Evolutionary conservation across 2,329 filamentous ascomycete genomes (phyloP).

Genomic region (Didymella exigua): DNA sequence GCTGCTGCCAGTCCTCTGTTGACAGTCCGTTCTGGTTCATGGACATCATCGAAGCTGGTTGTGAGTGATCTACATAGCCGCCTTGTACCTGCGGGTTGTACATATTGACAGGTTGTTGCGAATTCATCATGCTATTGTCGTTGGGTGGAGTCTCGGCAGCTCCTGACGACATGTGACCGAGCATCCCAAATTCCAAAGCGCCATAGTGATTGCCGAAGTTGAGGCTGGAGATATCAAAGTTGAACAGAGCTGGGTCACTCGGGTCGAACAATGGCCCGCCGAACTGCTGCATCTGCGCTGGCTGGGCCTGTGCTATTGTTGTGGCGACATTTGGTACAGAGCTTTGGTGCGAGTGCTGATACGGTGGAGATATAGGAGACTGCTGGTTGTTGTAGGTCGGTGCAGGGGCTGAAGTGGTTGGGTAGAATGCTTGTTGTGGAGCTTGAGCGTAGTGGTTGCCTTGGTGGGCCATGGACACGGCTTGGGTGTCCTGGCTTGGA

Average conservation of each 20-base stretch:
- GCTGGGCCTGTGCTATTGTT: conserved; percentile 47
- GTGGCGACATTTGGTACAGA: conserved; percentile 56
- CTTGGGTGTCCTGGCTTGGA: conserved; percentile 33
- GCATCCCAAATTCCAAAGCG: conserved; percentile 92
- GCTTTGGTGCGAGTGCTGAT: conserved; percentile 59
- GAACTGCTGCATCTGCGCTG: conserved; percentile 53
- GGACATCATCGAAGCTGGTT: conserved; percentile 38
- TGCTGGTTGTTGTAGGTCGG: conserved; percentile 68
- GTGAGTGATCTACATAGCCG: conserved; percentile 32
- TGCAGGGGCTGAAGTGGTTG: conserved; percentile 46
- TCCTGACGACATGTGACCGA: conserved; percentile 94
- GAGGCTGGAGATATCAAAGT: conserved; percentile 91
- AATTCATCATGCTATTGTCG: conserved; percentile 55
- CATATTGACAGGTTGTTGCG: conserved; percentile 41
- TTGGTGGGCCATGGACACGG: conserved; percentile 38
- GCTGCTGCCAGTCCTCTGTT: conserved; percentile 46
- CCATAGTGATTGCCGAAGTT: conserved; percentile 97
- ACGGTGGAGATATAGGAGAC: conserved; percentile 78
- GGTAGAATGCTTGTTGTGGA: conserved; percentile 48
- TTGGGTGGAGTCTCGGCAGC: conserved; percentile 78
- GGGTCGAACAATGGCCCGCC: conserved; percentile 77
- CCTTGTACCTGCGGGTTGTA: conserved; percentile 50
- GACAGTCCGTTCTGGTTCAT: conserved; percentile 36
- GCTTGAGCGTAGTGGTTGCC: conserved; percentile 53
- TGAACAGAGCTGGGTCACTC: conserved; percentile 90